Evolutionary conservation across 2,329 filamentous ascomycete genomes (phyloP), one percentile per base, ranked within the genome.

Genomic region (Xylogone sp.): DNA sequence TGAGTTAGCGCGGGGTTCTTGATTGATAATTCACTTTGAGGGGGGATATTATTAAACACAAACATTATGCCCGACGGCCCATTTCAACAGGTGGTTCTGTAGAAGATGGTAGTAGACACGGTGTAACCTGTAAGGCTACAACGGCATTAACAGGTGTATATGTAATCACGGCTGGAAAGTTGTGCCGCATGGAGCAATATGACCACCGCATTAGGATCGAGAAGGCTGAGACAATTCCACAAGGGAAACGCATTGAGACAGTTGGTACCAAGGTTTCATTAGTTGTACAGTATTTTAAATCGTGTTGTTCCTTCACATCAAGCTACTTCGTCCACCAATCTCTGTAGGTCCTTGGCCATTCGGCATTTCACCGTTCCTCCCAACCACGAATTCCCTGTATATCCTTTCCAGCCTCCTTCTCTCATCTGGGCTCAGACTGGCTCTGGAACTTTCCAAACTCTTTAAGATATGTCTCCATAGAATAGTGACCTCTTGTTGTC

Each of bases 281-380:
- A 27, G 24, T 27, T 27, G 10, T 27, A n/a, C n/a, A n/a, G n/a
- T n/a, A 27, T 27, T 27, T 5, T 27, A 10, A 27, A 27, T 27
- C 24, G 5, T 5, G 24, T 27, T 5, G 24, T 27, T 43, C 12
- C 3, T 7, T 53, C 42, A 97, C 94, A 97, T 97, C 70, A 99
- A 75, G 71, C 91, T 97, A 62, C 87, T 93, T 66, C 94, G 78
- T 13, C 92, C 94, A 7, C 94, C 94, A 71, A 99, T 84, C 71
- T 97, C 94, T 69, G 86, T 95, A 51, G 87, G 88, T 0, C 88
- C 91, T 70, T 97, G 90, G 1, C 94, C 94, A 69, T 88, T 93
- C 54, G 86, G 90, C 90, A 99, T 91, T 74, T 97, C 92, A 7
- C 94, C 94, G 68, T 92, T 96, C 60, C 94, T 79, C 0, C 91